phyloP scores from a whole-genome alignment of 805 yeast species.

The Yamadazyma ubonensis region DNA sequence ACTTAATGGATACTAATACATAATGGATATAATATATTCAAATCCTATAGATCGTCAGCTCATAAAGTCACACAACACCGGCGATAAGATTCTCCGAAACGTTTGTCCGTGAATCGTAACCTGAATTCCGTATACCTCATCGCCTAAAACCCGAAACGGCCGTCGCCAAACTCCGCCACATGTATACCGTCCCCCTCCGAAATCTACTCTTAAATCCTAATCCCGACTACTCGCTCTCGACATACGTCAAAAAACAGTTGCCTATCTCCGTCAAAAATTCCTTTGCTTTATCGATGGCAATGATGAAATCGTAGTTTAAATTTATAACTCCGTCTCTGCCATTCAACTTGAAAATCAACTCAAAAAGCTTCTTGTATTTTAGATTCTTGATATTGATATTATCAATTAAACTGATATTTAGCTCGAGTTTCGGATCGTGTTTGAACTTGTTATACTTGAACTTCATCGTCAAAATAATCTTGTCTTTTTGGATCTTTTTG shows the following conservation, averaged over 20 bases:
- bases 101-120: too few species aligned
- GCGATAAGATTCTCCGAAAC: too few species aligned
- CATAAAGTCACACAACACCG: too few species aligned
- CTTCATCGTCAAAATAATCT: slow-evolving; percentile 26
- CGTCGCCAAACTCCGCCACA: too few species aligned
- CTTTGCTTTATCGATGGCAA: slow-evolving; percentile 25
- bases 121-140: too few species aligned
- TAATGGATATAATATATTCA: too few species aligned
- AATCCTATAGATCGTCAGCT: too few species aligned
- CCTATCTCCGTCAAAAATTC: slow-evolving; percentile 32
- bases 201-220: too few species aligned
- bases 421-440: slow-evolving; percentile 16
- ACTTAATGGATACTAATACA: too few species aligned
- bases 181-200: too few species aligned
- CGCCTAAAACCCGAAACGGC: too few species aligned
- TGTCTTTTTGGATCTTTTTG: slow-evolving; percentile 37
- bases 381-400: slow-evolving; percentile 36
- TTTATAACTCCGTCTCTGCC: slow-evolving; percentile 21
- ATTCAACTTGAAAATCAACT: slow-evolving; percentile 27
- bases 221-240: slow-evolving; percentile 6
- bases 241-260: slow-evolving; percentile 23
- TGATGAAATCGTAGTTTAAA: slow-evolving; percentile 40
- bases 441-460: slow-evolving; percentile 34
- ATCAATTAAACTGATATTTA: slow-evolving; percentile 32
- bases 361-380: slow-evolving; percentile 40